Evolutionary conservation across 2,329 filamentous ascomycete genomes (phyloP).

Genomic region (Hirsutella rhossiliensis): DNA sequence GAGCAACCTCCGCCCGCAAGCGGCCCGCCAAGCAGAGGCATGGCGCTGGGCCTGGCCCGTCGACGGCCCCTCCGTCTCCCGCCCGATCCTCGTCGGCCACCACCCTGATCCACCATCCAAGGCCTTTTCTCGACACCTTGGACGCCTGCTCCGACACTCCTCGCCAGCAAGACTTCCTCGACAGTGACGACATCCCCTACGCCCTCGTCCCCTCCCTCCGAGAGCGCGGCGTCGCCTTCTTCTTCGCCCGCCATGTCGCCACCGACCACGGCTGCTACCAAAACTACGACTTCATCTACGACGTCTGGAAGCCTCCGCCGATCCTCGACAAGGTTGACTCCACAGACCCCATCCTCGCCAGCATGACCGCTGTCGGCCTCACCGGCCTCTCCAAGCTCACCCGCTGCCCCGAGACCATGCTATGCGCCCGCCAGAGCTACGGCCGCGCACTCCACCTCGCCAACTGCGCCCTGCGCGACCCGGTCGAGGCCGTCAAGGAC

Average conservation of each 20-base stretch:
- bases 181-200: no score
- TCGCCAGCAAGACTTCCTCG: no score
- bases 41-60: no score
- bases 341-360: slow-evolving; percentile 16
- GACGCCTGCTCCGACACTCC: no score
- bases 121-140: no score
- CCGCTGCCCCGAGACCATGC: slow-evolving; percentile 27
- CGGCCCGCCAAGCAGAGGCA: no score
- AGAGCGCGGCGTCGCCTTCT: slow-evolving; percentile 33
- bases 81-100: no score
- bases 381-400: slow-evolving; percentile 36
- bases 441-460: slow-evolving; percentile 36
- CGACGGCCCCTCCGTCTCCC: no score
- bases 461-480: slow-evolving; percentile 34
- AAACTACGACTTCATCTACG: slow-evolving; percentile 40
- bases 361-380: slow-evolving; percentile 10
- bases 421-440: slow-evolving; percentile 37
- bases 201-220: slow-evolving; percentile 11
- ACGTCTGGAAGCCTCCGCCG: slow-evolving; percentile 36
- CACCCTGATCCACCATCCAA: no score
- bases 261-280: slow-evolving; percentile 33
- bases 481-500: slow-evolving; percentile 16
- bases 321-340: slow-evolving; percentile 15
- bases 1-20: no score
- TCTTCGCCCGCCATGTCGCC: slow-evolving; percentile 39